These are phyloP conservation scores for Potentilla sterilis DNA, from an alignment of 306 rosid species.

Conservation along the genomic window DNA sequence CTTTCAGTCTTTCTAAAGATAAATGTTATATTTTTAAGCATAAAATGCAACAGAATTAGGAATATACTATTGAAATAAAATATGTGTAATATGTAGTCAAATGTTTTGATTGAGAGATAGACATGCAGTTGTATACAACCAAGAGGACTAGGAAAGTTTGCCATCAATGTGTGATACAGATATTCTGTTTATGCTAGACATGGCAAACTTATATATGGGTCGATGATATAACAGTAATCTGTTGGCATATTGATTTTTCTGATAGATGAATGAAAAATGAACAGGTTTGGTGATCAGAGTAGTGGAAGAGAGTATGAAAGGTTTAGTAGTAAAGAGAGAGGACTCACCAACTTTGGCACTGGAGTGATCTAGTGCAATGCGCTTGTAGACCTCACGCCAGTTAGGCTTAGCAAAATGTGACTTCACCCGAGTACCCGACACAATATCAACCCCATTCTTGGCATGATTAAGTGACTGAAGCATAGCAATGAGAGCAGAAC, in stretches of 20 bases:
- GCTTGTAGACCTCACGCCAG: constrained; percentile 63
- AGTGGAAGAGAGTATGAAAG: constrained; percentile 16
- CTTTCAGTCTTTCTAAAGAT: neutral
- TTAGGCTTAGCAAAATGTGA: constrained; percentile 70
- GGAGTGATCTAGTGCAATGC: constrained; percentile 51
- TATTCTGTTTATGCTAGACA: neutral
- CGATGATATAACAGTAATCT: neutral
- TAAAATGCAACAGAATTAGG: neutral
- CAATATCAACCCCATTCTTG: constrained; percentile 60
- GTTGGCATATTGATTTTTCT: neutral
- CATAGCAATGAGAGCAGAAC: constrained; percentile 75
- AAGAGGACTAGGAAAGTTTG: neutral
- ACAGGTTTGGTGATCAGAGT: neutral
- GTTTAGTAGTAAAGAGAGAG: neutral
- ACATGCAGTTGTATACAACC: too few species aligned
- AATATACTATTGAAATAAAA: neutral
- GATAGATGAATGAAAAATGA: neutral
- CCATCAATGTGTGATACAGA: neutral
- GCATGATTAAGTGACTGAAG: constrained; percentile 59
- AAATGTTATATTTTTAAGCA: neutral
- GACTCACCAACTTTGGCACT: constrained; percentile 54
- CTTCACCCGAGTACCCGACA: constrained; percentile 61
- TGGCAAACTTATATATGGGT: neutral
- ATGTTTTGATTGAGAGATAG: neutral
- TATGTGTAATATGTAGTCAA: neutral